Base-by-base conservation (phyloP, 1,284 basidiomycete species). In the Cutaneotrichosporon sp. region DNA sequence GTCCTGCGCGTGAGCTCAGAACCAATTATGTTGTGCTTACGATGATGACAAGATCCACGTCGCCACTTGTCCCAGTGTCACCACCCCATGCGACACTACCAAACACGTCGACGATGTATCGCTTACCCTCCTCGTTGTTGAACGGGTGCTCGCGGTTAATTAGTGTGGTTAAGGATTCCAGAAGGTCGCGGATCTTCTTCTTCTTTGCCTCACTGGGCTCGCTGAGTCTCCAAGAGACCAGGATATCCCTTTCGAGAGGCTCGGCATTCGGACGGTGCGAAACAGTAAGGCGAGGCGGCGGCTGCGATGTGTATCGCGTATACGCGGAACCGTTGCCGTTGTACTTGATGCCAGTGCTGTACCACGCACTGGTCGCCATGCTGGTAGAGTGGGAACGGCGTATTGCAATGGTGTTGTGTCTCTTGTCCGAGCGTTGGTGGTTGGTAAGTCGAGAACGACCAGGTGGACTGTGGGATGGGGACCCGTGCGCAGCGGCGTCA, bases 71-170 rank as follows among this genome's bases (percentile, higher is more conserved):
- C 5, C 70, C 68, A 0, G 68, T 71, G 39, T 66, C 61, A 3
- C 74, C 74, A 12, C 70, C 71, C 74, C 74, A 75, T 25, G 68
- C 70, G 14, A 71, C 66, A 55, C 72, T 74, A n/a, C 74, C 74
- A 60, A 74, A 74, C 10, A 69, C 67, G 46, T 75, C 74, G 9
- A 75, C 67, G n/a, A 61, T 55, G 51, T 66, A 70, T 32, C 71
- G 46, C 10, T 49, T 35, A 46, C 49, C 5, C 27, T 43, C 16
- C 17, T 22, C 34, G 27, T 24, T 14, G 16, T 51, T 20, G 14
- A n/a, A 4, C 2, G 34, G 12, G 19, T 27, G 24, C 25, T n/a
- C 22, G 26, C 20, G 17, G 31, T 43, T 24, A 2, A 38, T 20
- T 6, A 49, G 5, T 9, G 4, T 12, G 0, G 47, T 49, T 14